Evolutionary conservation across 2,329 filamentous ascomycete genomes (phyloP).

Genomic region (Hypoxylon sp.): DNA sequence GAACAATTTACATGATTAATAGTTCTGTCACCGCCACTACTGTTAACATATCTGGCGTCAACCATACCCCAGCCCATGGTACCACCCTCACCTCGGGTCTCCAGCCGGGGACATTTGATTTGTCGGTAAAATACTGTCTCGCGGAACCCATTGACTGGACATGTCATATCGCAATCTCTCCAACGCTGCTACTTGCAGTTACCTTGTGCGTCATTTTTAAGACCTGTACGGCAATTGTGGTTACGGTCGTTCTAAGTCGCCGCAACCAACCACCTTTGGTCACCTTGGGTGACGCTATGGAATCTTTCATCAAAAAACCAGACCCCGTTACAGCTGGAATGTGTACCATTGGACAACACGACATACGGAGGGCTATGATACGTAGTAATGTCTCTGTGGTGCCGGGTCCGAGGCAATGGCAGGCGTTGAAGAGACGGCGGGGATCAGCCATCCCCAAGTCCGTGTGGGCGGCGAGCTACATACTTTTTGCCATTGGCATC

Average conservation of each 20-base stretch:
- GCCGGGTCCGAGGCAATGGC: constrained; percentile 36
- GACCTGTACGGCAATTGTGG: constrained; percentile 55
- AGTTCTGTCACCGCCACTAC: not conserved
- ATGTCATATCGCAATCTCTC: constrained; percentile 46
- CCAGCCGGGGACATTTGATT: constrained; percentile 17
- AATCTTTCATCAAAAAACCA: constrained; percentile 64
- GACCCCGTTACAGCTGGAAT: constrained; percentile 59
- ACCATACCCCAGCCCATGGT: not conserved
- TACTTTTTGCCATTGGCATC: constrained; percentile 39
- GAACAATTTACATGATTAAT: not conserved
- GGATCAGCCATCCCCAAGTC: constrained; percentile 29
- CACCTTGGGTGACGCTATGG: constrained; percentile 67
- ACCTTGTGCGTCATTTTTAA: constrained; percentile 59
- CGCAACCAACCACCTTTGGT: constrained; percentile 61
- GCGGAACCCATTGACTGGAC: constrained; percentile 34
- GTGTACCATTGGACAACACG: constrained; percentile 39
- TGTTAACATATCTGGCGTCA: not conserved
- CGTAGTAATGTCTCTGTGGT: constrained; percentile 4
- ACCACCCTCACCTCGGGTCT: constrained; percentile 30
- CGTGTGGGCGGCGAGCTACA: constrained; percentile 44
- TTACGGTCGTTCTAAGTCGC: constrained; percentile 53
- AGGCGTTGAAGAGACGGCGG: constrained; percentile 15
- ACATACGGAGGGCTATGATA: constrained; percentile 28
- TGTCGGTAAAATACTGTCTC: constrained; percentile 45
- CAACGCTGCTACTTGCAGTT: constrained; percentile 43